A percentile compares a stretch with the other conserved stretches of the same genome.
These are phyloP conservation scores for Rhodamnia rubescens DNA, from an alignment of 345 rosid genomes.

Conservation along the genomic window DNA sequence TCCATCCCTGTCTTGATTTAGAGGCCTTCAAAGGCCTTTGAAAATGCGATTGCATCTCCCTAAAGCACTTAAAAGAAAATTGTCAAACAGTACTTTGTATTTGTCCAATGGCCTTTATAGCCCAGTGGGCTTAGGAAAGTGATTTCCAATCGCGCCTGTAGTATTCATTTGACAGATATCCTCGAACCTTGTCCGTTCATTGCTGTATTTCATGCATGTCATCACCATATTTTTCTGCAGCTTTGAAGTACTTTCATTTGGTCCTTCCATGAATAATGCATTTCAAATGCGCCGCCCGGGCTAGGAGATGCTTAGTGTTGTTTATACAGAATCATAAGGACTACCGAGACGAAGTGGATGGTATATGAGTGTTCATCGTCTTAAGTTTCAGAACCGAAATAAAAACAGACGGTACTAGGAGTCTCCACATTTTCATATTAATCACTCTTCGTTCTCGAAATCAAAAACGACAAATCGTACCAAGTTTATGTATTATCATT, in stretches of 20 bases:
- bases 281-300: not conserved
- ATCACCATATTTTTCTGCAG: not conserved
- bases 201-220: not conserved
- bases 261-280: not conserved
- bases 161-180: not conserved
- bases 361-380: not conserved
- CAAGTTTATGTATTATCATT: not conserved
- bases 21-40: too few species aligned
- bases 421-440: not conserved
- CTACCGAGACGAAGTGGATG: not conserved
- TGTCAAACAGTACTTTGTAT: too few species aligned
- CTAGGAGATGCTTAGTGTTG: not conserved
- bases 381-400: not conserved
- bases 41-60: too few species aligned
- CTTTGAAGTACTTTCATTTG: not conserved
- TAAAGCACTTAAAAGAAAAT: too few species aligned
- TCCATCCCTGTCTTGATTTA: too few species aligned
- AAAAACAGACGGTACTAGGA: not conserved
- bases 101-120: too few species aligned
- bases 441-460: not conserved
- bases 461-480: not conserved
- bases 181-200: not conserved
- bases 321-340: not conserved
- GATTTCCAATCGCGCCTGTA: too few species aligned
- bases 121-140: too few species aligned